Evolutionary conservation across 495 filamentous ascomycete species (phyloP), one percentile per base, ranked within the genome.

Genomic region (Pseudevernia furfuracea): DNA sequence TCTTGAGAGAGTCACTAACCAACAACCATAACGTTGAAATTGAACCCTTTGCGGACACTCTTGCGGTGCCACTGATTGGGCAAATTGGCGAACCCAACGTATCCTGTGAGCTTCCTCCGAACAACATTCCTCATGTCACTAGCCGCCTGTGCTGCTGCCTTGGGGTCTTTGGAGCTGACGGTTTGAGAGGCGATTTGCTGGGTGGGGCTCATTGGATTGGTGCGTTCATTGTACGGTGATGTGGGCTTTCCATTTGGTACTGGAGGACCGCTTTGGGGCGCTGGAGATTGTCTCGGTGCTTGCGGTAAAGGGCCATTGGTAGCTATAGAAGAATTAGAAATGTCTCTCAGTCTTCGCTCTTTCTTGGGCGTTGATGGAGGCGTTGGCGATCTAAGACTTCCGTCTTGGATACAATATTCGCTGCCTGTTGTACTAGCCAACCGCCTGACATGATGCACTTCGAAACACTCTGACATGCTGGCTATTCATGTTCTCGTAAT

Each of bases 1-100:
- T 83, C 81, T 66, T 41, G 60, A 43, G 34, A 12, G 39, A 21
- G 36, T 4, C 48, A 79, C 81, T 71, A 82, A 98, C 94, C 94
- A 77, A 98, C 94, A 77, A 98, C 94, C 94, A 98, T 98, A 65
- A 97, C 94, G 74, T 98, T 98, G 84, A 98, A 98, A 84, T 97
- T 98, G 86, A 98, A 98, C 65, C 94, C 94, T 78, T 98, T 98
- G 73, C 94, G 89, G 71, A 98, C 95, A 84, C 92, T 96, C 88
- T 98, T 98, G 77, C 94, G 92, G 82, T 98, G 94, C 95, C 95
- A 98, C 79, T 98, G 94, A 79, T 98, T 98, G 53, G 94, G 94
- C 77, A 98, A 80, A 75, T 98, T 98, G 74, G 94, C 94, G 75
- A 98, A 98, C 62, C 94, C 94, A 71, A 98, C 94, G 72, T 97